phyloP scores from a whole-genome alignment of 129 eudicot species.

The Scalesia atractyloides region DNA sequence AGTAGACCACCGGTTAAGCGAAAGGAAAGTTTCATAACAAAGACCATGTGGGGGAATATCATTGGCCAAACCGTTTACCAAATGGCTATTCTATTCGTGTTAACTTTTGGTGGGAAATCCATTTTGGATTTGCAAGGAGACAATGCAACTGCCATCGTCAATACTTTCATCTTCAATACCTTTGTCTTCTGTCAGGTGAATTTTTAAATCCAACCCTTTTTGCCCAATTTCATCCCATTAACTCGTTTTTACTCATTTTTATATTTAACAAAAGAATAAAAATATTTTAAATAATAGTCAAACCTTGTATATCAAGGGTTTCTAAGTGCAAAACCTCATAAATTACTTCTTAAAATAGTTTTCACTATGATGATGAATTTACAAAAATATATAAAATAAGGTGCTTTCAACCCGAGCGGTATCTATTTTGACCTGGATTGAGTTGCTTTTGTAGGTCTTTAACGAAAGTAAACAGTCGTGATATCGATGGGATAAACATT shows the following conservation, averaged over 20 bases:
- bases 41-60: slow-evolving; percentile 25
- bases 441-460: slow-evolving; percentile 50
- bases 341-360: neutral
- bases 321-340: neutral
- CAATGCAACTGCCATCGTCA: slow-evolving; percentile 12
- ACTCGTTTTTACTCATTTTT: too few relatives aligned
- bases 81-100: neutral
- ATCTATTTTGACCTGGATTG: too few relatives aligned
- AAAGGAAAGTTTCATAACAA: neutral
- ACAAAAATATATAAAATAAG: too few relatives aligned
- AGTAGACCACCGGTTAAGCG: slow-evolving; percentile 12
- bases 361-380: too few relatives aligned
- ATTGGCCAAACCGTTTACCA: slow-evolving; percentile 22
- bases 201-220: neutral
- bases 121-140: slow-evolving; percentile 10
- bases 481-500: slow-evolving; percentile 70
- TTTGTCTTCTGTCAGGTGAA: slow-evolving; percentile 21
- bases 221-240: neutral
- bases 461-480: slow-evolving; percentile 87
- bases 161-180: slow-evolving; percentile 27
- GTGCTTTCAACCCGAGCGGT: accelerated
- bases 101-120: slow-evolving; percentile 9
- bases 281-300: neutral
- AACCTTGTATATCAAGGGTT: neutral
- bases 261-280: neutral